Conservation (phyloP, 441 rosid species). For the Eruca vesicaria region DNA sequence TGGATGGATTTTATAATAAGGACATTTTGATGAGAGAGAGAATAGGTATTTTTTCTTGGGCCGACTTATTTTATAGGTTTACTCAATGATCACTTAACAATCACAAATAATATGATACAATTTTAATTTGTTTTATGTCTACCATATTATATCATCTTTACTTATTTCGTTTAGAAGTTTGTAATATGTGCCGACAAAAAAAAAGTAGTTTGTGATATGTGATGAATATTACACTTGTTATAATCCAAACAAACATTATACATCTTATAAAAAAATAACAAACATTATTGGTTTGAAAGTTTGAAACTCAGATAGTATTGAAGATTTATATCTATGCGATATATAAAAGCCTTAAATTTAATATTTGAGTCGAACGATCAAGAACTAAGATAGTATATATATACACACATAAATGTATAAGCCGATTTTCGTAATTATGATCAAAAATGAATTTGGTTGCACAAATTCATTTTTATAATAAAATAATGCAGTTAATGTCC, state of each 20-base stretch:
- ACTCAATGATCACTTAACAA: slow-evolving; percentile 35
- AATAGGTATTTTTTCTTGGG: slow-evolving; percentile 9
- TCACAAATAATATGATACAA: not conserved
- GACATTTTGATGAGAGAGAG: slow-evolving; percentile 34
- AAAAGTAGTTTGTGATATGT: not conserved
- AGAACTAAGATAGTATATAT: not conserved
- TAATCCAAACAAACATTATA: not conserved
- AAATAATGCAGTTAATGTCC: slow-evolving; percentile 5
- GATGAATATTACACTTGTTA: not conserved
- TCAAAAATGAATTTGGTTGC: not conserved
- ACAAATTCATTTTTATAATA: not conserved
- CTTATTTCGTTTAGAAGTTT: slow-evolving; percentile 14
- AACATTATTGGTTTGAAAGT: not conserved
- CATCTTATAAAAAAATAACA: too few species aligned
- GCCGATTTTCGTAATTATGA: not conserved
- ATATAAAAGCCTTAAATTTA: not conserved
- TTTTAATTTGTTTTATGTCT: slow-evolving; percentile 21
- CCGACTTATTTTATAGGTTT: slow-evolving; percentile 24
- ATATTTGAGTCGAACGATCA: not conserved
- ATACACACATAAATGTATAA: not conserved
- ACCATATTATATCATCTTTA: slow-evolving; percentile 30
- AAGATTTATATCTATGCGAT: not conserved
- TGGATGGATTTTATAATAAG: slow-evolving; percentile 35
- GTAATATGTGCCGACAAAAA: too few species aligned
- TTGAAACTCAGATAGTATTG: not conserved